Conservation (phyloP, 768 basidiomycete species). For the Kwoniella dendrophila region DNA sequence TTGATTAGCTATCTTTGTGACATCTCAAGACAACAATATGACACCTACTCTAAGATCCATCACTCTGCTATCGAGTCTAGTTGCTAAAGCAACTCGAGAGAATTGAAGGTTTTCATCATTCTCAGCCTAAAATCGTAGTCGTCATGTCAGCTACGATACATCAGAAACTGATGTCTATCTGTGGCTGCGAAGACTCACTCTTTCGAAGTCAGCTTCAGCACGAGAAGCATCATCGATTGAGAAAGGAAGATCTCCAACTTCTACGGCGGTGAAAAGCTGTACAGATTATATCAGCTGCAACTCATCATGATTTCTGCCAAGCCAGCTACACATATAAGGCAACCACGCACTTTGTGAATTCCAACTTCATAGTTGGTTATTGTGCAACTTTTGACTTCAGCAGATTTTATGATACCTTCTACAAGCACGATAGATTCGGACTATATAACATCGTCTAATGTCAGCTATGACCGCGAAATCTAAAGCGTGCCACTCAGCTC, state of each 20-base stretch:
- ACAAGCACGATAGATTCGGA: slow-evolving; percentile 89
- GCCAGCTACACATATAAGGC: background rate
- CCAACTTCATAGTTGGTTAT: slow-evolving; percentile 85
- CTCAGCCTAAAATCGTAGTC: slow-evolving; percentile 4
- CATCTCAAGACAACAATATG: background rate
- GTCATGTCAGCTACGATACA: background rate
- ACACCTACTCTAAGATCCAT: slow-evolving; percentile 82
- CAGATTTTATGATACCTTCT: slow-evolving; percentile 75
- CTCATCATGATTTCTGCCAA: background rate
- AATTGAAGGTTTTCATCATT: slow-evolving; percentile 56
- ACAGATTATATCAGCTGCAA: slow-evolving; percentile 12
- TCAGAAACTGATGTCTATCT: background rate
- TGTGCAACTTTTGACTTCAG: slow-evolving; percentile 88
- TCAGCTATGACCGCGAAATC: slow-evolving; percentile 13
- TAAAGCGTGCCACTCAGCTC: slow-evolving; percentile 15
- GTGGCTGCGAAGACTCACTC: slow-evolving; percentile 54
- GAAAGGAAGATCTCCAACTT: slow-evolving; percentile 76
- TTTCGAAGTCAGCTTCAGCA: slow-evolving; percentile 71
- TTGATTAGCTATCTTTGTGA: background rate
- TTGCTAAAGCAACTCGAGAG: slow-evolving; percentile 81
- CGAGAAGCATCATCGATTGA: slow-evolving; percentile 88
- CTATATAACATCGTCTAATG: slow-evolving; percentile 15
- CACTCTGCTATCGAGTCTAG: slow-evolving; percentile 89
- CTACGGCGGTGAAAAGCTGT: slow-evolving; percentile 79
- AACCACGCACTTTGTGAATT: slow-evolving; percentile 68